Evolutionary conservation across 306 rosid genomes (phyloP), one percentile per base, ranked within the genome.

Genomic region (Quercus wislizeni): DNA sequence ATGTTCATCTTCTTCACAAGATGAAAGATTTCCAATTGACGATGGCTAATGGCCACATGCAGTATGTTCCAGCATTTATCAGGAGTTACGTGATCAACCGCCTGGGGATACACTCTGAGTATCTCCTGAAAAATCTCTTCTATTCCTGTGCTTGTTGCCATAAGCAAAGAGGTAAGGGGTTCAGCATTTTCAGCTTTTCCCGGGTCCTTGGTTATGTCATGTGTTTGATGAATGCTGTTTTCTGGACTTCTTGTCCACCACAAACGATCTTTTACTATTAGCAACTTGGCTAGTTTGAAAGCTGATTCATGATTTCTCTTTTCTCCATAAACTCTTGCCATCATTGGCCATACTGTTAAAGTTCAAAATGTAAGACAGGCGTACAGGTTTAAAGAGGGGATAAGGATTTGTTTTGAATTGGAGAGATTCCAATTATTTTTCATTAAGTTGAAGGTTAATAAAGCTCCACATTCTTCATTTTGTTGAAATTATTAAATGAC

Each of bases 61-160:
- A 86, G n/a, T 41, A 86, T 74, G 79, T 78, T 83, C 18, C 71
- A 77, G 3, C 52, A 72, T 4, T 61, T 13, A 0, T 20, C 0
- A 5, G 38, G 38, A 13, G 61, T 57, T 0, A 64, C 74, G 21
- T 83, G 83, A 17, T 8, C 59, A 10, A 78, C n/a, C 1, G 81
- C 83, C n/a, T 10, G 54, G 6, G 85, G 87, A 81, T 77, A 19
- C 55, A 33, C 69, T 0, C 1, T 3, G 1, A 76, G 74, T 25
- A 27, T 58, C 27, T 65, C 67, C 0, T 65, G 0, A 4, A 83
- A 78, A 2, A 86, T 80, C 46, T 81, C 77, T 1, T 30, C 2
- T 18, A 83, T 58, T 58, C 87, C 85, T 6, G 2, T 52, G 20
- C 56, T 41, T 0, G 83, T 43, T 56, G 89, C 87, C 43, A 71